phyloP scores from a whole-genome alignment of 768 basidiomycete genomes.

The Hemileccinum impolitum region DNA sequence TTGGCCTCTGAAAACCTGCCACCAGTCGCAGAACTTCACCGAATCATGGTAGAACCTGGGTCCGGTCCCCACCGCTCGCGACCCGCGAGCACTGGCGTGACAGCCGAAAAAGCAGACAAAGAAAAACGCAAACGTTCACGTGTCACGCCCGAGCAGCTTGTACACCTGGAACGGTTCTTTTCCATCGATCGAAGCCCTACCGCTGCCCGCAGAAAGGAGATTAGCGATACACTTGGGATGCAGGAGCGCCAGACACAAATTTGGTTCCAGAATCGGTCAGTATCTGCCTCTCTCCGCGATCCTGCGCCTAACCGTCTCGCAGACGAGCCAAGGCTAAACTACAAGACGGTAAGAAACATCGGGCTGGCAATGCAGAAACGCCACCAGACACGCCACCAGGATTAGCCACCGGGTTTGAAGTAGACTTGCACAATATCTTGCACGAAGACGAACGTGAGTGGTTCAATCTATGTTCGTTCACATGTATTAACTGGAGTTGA shows the following conservation, averaged over 20 bases:
- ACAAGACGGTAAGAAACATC: constrained; percentile 54
- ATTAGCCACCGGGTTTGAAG: constrained; percentile 49
- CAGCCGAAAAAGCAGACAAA: constrained; percentile 33
- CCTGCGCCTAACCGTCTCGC: not conserved
- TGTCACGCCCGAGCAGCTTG: constrained; percentile 78
- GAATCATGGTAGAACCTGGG: constrained; percentile 27
- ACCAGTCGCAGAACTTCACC: constrained; percentile 25
- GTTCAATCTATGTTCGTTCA: not conserved
- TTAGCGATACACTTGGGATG: constrained; percentile 73
- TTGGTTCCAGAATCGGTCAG: constrained; percentile 81
- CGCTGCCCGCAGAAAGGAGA: constrained; percentile 66
- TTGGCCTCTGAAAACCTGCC: constrained; percentile 22
- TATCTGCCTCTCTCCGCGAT: not conserved
- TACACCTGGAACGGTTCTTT: constrained; percentile 70
- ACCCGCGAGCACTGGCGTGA: constrained; percentile 26
- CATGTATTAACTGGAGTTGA: not conserved
- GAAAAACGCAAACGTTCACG: constrained; percentile 74
- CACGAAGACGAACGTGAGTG: constrained; percentile 75
- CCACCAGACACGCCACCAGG: constrained; percentile 52
- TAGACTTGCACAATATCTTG: constrained; percentile 60
- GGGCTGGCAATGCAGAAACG: constrained; percentile 32
- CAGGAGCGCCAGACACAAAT: constrained; percentile 86
- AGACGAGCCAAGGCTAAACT: constrained; percentile 84
- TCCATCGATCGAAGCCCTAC: constrained; percentile 68
- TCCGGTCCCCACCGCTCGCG: constrained; percentile 36